phyloP scores from a whole-genome alignment of 164 flowering plant species.

The Chimonanthus salicifolius region DNA sequence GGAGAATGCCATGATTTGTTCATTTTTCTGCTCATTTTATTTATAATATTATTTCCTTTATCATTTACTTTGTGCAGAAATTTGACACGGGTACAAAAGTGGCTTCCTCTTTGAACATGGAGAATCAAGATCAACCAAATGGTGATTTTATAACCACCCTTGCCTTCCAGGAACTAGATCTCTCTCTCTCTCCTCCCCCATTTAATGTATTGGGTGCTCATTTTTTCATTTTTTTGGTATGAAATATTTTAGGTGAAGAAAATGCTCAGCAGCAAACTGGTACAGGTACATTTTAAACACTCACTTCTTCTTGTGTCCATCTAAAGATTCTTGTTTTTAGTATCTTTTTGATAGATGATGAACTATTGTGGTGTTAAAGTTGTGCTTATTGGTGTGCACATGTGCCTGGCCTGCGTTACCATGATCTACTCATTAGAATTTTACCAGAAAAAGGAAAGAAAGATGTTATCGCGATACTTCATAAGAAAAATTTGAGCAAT shows the following conservation, averaged over 20 bases:
- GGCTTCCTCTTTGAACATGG: constrained; percentile 25
- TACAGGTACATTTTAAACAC: neutral
- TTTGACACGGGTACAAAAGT: neutral
- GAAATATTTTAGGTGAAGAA: neutral
- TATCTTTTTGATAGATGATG: too few species aligned
- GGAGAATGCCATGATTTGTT: neutral
- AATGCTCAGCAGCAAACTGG: neutral
- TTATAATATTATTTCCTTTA: neutral
- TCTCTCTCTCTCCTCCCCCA: neutral
- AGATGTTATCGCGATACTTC: too few species aligned
- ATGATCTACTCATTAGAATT: too few species aligned
- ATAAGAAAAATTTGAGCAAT: too few species aligned
- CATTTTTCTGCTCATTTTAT: neutral
- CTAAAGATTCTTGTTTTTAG: neutral
- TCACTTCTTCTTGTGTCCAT: neutral
- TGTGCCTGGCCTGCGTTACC: too few species aligned
- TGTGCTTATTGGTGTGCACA: too few species aligned
- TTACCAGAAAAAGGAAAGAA: too few species aligned
- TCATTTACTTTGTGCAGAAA: neutral
- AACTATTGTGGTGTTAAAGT: too few species aligned
- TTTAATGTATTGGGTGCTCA: neutral
- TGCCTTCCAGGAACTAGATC: neutral
- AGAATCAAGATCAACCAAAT: constrained; percentile 30
- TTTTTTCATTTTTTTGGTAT: neutral
- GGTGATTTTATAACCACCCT: constrained; percentile 16